Evolutionary conservation across 2,329 filamentous ascomycete genomes (phyloP).

Genomic region (Cytospora piceae): DNA sequence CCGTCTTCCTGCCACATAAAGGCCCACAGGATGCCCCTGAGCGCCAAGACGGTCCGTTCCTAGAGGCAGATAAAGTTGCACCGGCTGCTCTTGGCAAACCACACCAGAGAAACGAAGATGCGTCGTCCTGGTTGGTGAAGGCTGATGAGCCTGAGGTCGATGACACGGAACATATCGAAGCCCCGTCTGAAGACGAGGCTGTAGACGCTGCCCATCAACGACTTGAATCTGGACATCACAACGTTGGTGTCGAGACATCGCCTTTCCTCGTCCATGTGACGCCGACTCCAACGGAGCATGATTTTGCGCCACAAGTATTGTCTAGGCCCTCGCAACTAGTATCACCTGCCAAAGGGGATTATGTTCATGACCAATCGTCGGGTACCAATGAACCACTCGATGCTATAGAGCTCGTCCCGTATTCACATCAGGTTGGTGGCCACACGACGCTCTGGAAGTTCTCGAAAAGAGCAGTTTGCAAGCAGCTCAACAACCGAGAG

Average conservation of each 20-base stretch:
- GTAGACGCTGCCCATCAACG: not conserved
- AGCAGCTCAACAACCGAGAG: conserved; percentile 96
- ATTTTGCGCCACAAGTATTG: conserved; percentile 39
- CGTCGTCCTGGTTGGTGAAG: conserved; percentile 58
- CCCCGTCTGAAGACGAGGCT: conserved; percentile 42
- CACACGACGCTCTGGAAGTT: conserved; percentile 97
- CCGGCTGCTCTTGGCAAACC: conserved; percentile 16
- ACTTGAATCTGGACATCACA: conserved; percentile 19
- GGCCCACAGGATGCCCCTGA: conserved; percentile 49
- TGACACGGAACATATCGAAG: conserved; percentile 33
- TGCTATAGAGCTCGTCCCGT: conserved; percentile 94
- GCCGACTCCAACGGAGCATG: conserved; percentile 33
- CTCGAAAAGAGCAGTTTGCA: conserved; percentile 92
- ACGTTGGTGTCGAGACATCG: conserved; percentile 19
- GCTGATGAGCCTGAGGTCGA: conserved; percentile 54
- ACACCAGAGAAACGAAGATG: conserved; percentile 30
- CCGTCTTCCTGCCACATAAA: conserved; percentile 80
- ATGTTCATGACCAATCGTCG: conserved; percentile 56
- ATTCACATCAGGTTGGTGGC: conserved; percentile 95
- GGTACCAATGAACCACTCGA: conserved; percentile 68
- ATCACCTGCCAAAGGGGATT: conserved; percentile 51
- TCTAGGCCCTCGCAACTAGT: conserved; percentile 44
- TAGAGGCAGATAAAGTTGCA: conserved; percentile 32
- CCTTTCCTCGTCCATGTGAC: conserved; percentile 4
- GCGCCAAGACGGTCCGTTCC: conserved; percentile 28